Evolutionary conservation across 2,329 filamentous ascomycete species (phyloP).

Genomic region (Phaeosphaeria sp.): DNA sequence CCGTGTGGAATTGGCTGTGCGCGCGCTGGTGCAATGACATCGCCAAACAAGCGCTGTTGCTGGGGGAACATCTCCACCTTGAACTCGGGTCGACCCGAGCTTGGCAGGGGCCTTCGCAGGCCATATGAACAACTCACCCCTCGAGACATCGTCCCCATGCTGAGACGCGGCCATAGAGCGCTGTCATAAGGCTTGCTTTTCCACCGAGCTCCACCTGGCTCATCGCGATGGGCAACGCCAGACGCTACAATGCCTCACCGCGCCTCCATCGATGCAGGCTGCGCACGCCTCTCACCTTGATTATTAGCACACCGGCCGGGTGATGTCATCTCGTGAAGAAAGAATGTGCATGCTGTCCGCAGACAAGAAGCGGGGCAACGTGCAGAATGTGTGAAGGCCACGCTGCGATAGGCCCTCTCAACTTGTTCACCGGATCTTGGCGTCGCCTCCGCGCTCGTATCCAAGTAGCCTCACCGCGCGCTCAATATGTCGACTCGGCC

Average conservation of each 20-base stretch:
- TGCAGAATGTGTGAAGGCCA: background rate
- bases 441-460: conserved; percentile 1
- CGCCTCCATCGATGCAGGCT: background rate
- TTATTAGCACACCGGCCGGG: background rate
- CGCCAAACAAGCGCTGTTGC: conserved; percentile 28
- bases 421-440: conserved; percentile 24
- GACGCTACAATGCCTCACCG: background rate
- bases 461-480: background rate
- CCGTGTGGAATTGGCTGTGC: conserved; percentile 10
- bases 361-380: background rate
- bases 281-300: background rate
- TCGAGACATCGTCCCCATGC: conserved; percentile 10
- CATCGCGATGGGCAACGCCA: conserved; percentile 10
- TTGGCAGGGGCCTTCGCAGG: conserved; percentile 8
- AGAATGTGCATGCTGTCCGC: background rate
- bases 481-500: background rate
- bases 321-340: background rate
- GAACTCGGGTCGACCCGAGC: conserved; percentile 13
- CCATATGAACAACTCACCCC: conserved; percentile 7
- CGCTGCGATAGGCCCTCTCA: background rate
- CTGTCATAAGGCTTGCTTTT: conserved; percentile 2
- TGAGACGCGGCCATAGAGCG: background rate
- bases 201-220: background rate
- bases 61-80: conserved; percentile 15
- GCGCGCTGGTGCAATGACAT: conserved; percentile 16